These are phyloP conservation scores for Helotiales sp. DNA, from an alignment of 2,329 filamentous ascomycete genomes.

Conservation along the genomic window DNA sequence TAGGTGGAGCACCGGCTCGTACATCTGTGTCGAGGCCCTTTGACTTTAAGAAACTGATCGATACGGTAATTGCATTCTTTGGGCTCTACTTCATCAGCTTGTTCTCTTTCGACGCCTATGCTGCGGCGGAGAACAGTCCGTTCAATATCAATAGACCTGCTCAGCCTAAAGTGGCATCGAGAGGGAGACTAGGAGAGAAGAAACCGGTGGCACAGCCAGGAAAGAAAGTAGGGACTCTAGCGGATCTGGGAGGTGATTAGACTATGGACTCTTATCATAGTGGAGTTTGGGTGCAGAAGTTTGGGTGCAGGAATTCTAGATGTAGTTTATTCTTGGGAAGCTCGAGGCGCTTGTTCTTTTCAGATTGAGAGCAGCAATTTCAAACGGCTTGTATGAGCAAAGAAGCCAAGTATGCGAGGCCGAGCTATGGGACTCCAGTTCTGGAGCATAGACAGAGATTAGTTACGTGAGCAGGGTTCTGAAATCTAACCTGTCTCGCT, in stretches of 20 bases:
- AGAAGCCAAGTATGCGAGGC: no score
- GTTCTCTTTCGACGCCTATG: slow-evolving; percentile 65
- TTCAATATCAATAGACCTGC: slow-evolving; percentile 51
- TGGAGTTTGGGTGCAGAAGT: no score
- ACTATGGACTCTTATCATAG: no score
- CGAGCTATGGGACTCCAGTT: no score
- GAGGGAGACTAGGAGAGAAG: slow-evolving; percentile 23
- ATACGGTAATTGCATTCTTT: slow-evolving; percentile 53
- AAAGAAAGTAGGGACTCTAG: slow-evolving; percentile 37
- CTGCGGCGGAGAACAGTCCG: slow-evolving; percentile 57
- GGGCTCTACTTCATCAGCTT: slow-evolving; percentile 62
- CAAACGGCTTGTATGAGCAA: no score
- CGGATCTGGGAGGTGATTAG: slow-evolving; percentile 28
- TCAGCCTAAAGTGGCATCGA: slow-evolving; percentile 31
- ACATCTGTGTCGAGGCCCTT: slow-evolving; percentile 28
- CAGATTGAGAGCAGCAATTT: no score
- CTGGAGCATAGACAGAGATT: no score
- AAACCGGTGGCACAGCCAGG: slow-evolving; percentile 30
- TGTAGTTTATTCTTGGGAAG: background rate
- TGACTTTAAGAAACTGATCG: slow-evolving; percentile 47
- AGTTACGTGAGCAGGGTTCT: no score
- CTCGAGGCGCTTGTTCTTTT: no score
- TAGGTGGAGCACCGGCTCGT: slow-evolving; percentile 47
- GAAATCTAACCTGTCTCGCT: no score
- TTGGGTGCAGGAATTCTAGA: no score